A percentile compares a stretch with the other conserved stretches of the same genome.
phyloP scores from a whole-genome alignment of 2,329 filamentous ascomycete species.

The Stachybotrys chlorohalonatus region DNA sequence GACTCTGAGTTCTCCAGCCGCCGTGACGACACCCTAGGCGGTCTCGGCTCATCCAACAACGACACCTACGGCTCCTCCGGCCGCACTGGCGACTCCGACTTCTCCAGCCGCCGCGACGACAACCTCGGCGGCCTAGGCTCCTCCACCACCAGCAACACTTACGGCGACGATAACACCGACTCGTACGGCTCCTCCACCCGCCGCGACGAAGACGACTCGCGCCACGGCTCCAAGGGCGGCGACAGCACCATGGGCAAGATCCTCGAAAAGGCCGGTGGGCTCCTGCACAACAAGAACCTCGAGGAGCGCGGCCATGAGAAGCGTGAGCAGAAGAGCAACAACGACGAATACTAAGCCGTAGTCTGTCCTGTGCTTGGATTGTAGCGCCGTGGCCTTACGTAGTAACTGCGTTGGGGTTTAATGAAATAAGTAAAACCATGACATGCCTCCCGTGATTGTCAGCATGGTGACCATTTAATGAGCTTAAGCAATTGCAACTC shows the following conservation, averaged over 20 bases:
- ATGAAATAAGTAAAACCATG: background rate
- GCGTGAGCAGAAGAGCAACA: constrained; percentile 27
- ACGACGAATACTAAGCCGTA: constrained; percentile 11
- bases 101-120: background rate
- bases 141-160: constrained; percentile 5
- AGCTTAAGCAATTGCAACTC: background rate
- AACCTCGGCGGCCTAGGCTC: background rate
- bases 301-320: constrained; percentile 40
- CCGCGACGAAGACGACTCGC: constrained; percentile 2
- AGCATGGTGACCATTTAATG: no score
- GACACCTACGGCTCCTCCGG: constrained; percentile 13
- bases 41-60: constrained; percentile 1
- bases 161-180: constrained; percentile 12
- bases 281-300: constrained; percentile 37
- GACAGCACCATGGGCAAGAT: constrained; percentile 47
- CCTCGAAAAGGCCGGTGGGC: constrained; percentile 46
- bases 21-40: background rate
- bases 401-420: background rate
- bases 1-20: background rate
- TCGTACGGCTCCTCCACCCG: constrained; percentile 12
- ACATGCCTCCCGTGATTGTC: background rate
- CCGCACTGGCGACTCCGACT: background rate
- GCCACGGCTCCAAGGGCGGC: constrained; percentile 4
- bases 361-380: background rate
- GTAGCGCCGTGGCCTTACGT: background rate